Conservation (phyloP, 2,329 filamentous ascomycete genomes). For the Colletotrichum liriopes region DNA sequence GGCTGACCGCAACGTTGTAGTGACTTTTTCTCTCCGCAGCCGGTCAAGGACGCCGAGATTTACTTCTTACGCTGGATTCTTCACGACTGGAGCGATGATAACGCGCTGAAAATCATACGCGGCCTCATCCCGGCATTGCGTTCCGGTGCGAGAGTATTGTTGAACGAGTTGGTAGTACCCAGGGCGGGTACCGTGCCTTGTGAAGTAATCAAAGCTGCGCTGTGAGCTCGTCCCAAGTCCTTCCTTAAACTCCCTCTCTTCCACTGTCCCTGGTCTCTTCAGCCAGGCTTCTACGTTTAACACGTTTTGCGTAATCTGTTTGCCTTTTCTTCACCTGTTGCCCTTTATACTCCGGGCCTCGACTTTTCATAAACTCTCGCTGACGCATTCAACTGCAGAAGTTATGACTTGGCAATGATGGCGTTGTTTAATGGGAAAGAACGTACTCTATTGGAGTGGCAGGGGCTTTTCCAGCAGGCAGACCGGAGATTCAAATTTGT, state of each 20-base stretch:
- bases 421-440: not conserved
- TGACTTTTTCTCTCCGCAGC: conserved; percentile 50
- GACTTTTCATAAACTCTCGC: not conserved
- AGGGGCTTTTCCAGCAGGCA: not conserved
- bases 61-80: conserved; percentile 54
- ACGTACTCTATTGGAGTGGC: not conserved
- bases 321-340: not conserved
- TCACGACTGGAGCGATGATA: conserved; percentile 49
- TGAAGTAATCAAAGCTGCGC: not conserved
- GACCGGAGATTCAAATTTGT: not conserved
- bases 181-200: not conserved
- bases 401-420: conserved; percentile 2
- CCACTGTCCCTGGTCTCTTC: not conserved
- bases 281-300: not conserved
- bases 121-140: conserved; percentile 51
- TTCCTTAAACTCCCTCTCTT: not conserved
- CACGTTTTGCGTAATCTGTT: not conserved
- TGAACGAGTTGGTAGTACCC: not conserved
- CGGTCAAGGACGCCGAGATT: conserved; percentile 45
- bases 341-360: not conserved
- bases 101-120: conserved; percentile 51
- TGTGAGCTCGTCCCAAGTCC: not conserved
- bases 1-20: not conserved
- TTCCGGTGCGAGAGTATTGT: not conserved
- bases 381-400: not conserved